Percentiles rank a stretch among this genome's conserved stretches.
Evolutionary conservation across 2,329 filamentous ascomycete species (phyloP).

Genomic region (Phoma sp.): DNA sequence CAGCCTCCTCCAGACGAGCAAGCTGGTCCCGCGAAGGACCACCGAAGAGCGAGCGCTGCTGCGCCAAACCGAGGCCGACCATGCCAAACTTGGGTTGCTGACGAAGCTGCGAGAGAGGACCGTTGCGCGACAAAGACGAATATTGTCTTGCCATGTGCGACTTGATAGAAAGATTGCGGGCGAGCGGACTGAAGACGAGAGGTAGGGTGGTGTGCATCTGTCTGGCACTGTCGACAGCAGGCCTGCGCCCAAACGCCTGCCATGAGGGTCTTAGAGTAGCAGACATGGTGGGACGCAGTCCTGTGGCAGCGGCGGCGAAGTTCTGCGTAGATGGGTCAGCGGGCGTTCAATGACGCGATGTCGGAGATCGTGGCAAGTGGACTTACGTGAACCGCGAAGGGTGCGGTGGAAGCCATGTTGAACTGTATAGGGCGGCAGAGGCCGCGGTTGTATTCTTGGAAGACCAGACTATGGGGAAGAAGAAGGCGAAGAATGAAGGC

Average conservation of each 20-base stretch:
- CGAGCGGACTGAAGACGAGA: slow-evolving; percentile 45
- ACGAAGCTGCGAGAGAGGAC: slow-evolving; percentile 39
- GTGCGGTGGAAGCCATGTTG: slow-evolving; percentile 60
- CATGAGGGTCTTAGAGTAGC: slow-evolving; percentile 45
- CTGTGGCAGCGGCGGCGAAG: slow-evolving; percentile 47
- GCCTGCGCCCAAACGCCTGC: slow-evolving; percentile 35
- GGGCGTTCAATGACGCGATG: slow-evolving; percentile 25
- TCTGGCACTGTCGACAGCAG: slow-evolving; percentile 27
- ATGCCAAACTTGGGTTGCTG: slow-evolving; percentile 38
- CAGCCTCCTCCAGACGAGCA: slow-evolving; percentile 85
- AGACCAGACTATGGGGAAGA: slow-evolving; percentile 24
- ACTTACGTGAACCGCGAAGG: slow-evolving; percentile 56
- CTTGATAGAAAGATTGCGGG: slow-evolving; percentile 34
- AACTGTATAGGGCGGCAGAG: slow-evolving; percentile 34
- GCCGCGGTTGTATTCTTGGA: slow-evolving; percentile 32
- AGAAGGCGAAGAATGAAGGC: slow-evolving; percentile 23
- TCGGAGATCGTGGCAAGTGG: slow-evolving; percentile 36
- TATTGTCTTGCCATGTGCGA: slow-evolving; percentile 43
- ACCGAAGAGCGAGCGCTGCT: slow-evolving; percentile 55
- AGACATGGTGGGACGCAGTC: slow-evolving; percentile 51
- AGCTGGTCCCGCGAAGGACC: slow-evolving; percentile 66
- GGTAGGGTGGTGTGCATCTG: slow-evolving; percentile 31
- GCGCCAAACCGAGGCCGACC: slow-evolving; percentile 49
- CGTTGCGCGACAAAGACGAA: slow-evolving; percentile 48
- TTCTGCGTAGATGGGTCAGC: slow-evolving; percentile 52